Evolutionary conservation across 1,139 yeast species (phyloP).

Genomic region (Lodderomyces theae): DNA sequence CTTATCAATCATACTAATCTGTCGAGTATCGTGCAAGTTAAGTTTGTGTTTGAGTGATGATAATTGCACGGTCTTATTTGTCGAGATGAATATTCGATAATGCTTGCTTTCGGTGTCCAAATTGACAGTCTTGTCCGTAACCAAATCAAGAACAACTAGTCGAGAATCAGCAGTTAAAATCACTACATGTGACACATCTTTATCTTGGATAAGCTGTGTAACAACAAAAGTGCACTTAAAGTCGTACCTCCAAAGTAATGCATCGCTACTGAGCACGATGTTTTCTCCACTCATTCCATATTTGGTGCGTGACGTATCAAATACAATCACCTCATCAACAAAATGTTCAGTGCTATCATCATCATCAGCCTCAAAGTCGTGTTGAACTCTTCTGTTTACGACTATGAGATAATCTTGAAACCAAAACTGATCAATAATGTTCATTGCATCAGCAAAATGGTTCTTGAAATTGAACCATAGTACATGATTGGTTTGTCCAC

Average conservation of each 20-base stretch:
- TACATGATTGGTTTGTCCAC: conserved; percentile 30
- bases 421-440: conserved; percentile 38
- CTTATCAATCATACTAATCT: conserved; percentile 28
- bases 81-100: conserved; percentile 31
- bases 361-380: conserved; percentile 12
- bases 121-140: conserved; percentile 11
- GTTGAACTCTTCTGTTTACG: conserved; percentile 29
- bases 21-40: conserved; percentile 22
- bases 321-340: conserved; percentile 39
- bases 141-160: conserved; percentile 31
- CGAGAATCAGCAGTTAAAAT: conserved; percentile 31
- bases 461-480: conserved; percentile 43
- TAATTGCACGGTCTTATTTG: conserved; percentile 37
- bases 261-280: conserved; percentile 39
- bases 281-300: conserved; percentile 36
- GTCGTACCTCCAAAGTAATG: conserved; percentile 41
- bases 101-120: conserved; percentile 14
- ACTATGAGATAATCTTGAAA: conserved; percentile 33
- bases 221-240: conserved; percentile 29
- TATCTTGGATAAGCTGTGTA: conserved; percentile 16
- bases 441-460: conserved; percentile 32
- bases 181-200: conserved; percentile 21
- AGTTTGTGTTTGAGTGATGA: conserved; percentile 29
- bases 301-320: conserved; percentile 33
- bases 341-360: conserved; percentile 14